A percentile compares a stretch with the other conserved stretches of the same genome.
Evolutionary conservation across 495 filamentous ascomycete species (phyloP).

Genomic region (Aspergillus indologenus): DNA sequence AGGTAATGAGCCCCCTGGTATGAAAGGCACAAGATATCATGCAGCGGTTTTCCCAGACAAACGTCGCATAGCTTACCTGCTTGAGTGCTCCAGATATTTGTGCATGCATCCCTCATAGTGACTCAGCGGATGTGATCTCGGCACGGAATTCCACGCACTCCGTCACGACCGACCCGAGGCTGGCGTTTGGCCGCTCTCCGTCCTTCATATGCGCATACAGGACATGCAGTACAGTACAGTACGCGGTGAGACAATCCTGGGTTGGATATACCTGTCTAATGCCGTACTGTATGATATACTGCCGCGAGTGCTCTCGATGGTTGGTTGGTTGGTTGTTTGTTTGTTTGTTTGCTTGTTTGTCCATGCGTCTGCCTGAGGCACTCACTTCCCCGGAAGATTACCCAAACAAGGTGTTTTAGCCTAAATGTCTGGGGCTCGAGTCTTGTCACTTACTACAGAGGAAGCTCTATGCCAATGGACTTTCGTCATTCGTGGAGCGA

Average conservation of each 20-base stretch:
- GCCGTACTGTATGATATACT: too few species aligned
- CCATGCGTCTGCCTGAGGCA: neutral
- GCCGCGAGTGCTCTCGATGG: too few species aligned
- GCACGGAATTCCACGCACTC: constrained; percentile 11
- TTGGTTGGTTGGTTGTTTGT: too few species aligned
- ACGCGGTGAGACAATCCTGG: too few species aligned
- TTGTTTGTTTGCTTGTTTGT: too few species aligned
- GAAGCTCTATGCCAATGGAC: neutral
- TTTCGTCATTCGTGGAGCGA: neutral
- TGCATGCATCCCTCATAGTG: neutral
- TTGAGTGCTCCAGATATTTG: neutral
- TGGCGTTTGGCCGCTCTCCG: neutral
- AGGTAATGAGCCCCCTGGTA: neutral
- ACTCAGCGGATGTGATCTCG: constrained; percentile 9
- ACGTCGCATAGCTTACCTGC: neutral
- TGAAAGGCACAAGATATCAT: too few species aligned
- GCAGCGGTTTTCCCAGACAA: neutral
- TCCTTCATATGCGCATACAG: neutral
- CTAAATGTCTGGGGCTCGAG: neutral
- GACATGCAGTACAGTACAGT: too few species aligned
- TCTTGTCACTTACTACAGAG: neutral
- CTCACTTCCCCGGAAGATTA: constrained; percentile 5
- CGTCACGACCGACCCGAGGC: constrained; percentile 13
- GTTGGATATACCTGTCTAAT: neutral
- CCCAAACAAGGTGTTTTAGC: constrained; percentile 9